Evolutionary conservation across 345 rosid species (phyloP).

Genomic region (Eucalyptus coolabah): DNA sequence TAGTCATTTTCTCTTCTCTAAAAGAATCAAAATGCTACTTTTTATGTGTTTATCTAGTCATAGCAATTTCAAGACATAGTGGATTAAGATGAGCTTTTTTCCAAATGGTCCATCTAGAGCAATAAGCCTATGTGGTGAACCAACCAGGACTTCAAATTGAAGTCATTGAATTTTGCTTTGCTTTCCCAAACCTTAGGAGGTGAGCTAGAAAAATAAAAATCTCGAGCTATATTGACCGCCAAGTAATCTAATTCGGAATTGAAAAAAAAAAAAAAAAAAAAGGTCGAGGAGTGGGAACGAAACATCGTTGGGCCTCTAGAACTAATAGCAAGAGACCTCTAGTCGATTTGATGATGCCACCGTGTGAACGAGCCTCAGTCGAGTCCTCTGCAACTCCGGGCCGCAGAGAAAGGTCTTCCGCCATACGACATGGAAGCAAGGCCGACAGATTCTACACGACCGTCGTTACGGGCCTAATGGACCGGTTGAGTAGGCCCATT

Average conservation of each 20-base stretch:
- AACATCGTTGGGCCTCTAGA: neutral
- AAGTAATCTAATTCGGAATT: neutral
- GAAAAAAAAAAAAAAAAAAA: neutral
- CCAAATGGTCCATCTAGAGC: neutral
- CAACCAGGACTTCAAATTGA: neutral
- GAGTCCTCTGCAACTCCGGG: neutral
- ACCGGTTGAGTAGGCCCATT: neutral
- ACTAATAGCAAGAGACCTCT: neutral
- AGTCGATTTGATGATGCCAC: neutral
- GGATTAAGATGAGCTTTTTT: neutral
- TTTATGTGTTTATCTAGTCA: neutral
- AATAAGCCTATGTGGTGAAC: neutral
- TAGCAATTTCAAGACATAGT: neutral
- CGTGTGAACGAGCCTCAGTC: neutral
- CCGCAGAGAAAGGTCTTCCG: neutral
- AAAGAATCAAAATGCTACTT: neutral
- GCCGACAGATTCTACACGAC: neutral
- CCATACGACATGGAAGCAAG: neutral
- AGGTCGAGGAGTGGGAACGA: neutral
- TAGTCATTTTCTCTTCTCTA: too few species aligned
- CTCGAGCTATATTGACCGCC: neutral
- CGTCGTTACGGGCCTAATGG: neutral
- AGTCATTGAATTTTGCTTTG: neutral
- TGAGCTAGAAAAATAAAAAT: neutral
- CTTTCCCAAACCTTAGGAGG: neutral